These are phyloP conservation scores for Gossypium ekmanianum DNA, from an alignment of 345 rosid genomes.

Conservation along the genomic window DNA sequence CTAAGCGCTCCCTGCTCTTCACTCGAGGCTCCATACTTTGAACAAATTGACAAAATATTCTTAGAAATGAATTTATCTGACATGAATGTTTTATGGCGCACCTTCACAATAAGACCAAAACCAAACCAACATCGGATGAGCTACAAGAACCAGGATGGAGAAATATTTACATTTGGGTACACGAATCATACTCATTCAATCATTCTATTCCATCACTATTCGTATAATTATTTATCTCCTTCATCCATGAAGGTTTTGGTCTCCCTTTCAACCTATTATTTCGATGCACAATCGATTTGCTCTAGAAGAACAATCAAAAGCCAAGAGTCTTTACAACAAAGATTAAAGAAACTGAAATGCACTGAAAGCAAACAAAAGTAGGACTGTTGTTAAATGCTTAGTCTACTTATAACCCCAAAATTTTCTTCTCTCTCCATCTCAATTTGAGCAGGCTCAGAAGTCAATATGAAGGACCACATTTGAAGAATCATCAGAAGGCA, in stretches of 20 bases:
- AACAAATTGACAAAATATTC: neutral
- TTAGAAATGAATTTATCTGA: neutral
- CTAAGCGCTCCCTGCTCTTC: slow-evolving; percentile 49
- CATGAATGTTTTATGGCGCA: neutral
- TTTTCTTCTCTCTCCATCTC: neutral
- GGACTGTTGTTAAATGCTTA: neutral
- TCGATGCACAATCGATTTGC: no score
- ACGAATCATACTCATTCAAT: no score
- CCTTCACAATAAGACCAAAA: neutral
- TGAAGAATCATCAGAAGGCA: neutral
- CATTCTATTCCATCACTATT: no score
- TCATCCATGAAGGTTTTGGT: no score
- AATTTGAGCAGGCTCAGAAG: neutral
- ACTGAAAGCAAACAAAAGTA: neutral
- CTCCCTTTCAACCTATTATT: no score
- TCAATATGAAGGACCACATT: neutral
- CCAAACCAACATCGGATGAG: neutral
- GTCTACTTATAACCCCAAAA: neutral
- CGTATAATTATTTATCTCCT: no score
- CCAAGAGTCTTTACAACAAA: neutral
- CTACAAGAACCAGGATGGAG: no score
- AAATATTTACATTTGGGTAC: no score
- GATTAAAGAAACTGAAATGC: neutral
- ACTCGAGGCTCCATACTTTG: slow-evolving; percentile 51
- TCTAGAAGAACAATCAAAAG: neutral